A percentile compares a stretch with the other conserved stretches of the same genome.
Conservation (phyloP, 129 eudicot genomes). For the Cynara cardunculus region DNA sequence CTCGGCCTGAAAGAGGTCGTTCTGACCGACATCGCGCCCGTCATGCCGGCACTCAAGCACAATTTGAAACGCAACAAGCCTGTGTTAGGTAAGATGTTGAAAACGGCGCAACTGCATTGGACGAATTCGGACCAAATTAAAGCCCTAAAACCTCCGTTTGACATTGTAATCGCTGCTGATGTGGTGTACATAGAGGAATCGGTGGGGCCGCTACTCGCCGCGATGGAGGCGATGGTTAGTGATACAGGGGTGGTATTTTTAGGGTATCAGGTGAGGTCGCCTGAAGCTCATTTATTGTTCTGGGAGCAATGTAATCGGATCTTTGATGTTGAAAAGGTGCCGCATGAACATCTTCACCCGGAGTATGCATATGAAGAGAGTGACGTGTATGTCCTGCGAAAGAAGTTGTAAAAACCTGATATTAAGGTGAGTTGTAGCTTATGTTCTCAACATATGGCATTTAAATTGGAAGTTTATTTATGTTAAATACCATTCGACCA, state of each 20-base stretch:
- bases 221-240: constrained; percentile 63
- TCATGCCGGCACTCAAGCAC: constrained; percentile 85
- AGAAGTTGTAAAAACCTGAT: constrained; percentile 39
- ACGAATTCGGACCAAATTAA: constrained; percentile 52
- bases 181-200: constrained; percentile 91
- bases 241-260: constrained; percentile 70
- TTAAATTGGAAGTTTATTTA: not conserved
- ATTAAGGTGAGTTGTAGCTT: constrained; percentile 9
- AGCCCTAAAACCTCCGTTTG: constrained; percentile 60
- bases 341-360: constrained; percentile 72
- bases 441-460: not conserved
- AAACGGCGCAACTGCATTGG: constrained; percentile 64
- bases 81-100: constrained; percentile 54
- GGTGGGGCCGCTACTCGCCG: constrained; percentile 52
- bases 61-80: constrained; percentile 75
- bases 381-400: constrained; percentile 69
- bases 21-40: constrained; percentile 83
- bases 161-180: constrained; percentile 77
- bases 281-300: constrained; percentile 78
- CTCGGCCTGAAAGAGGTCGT: constrained; percentile 71
- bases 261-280: constrained; percentile 82
- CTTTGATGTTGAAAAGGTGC: constrained; percentile 63
- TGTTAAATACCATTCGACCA: not conserved
- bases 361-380: constrained; percentile 85
- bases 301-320: constrained; percentile 67